These are phyloP conservation scores for Phlegmacium glaucopus DNA, from an alignment of 768 basidiomycete genomes.

Conservation along the genomic window DNA sequence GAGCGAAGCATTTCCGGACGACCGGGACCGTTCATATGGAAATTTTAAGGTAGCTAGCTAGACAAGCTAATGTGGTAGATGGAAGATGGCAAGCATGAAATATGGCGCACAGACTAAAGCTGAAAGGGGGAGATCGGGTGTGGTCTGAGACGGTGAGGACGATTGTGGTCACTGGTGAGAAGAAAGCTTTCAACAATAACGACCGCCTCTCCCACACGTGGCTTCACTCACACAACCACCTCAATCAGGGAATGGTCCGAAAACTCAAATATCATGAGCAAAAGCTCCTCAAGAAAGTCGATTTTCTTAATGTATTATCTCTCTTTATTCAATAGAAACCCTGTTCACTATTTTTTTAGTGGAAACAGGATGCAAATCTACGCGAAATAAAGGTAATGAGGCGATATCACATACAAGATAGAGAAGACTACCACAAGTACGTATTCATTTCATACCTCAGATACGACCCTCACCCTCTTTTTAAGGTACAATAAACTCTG, in stretches of 20 bases:
- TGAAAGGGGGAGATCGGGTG: constrained; percentile 9
- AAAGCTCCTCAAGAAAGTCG: constrained; percentile 93
- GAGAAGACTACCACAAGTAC: constrained; percentile 93
- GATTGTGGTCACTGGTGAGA: constrained; percentile 12
- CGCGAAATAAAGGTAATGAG: constrained; percentile 95
- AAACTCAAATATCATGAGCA: constrained; percentile 97
- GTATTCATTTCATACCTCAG: background rate
- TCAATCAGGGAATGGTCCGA: constrained; percentile 61
- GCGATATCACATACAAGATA: constrained; percentile 90
- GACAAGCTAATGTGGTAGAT: background rate
- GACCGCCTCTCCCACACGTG: constrained; percentile 33
- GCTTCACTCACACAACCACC: constrained; percentile 22
- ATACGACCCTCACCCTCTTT: background rate
- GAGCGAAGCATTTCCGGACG: constrained; percentile 49
- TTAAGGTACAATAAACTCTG: constrained; percentile 90
- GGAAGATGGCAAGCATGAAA: constrained; percentile 11
- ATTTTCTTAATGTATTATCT: constrained; percentile 80
- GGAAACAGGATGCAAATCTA: constrained; percentile 92
- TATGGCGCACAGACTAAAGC: background rate
- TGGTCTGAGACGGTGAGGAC: constrained; percentile 10
- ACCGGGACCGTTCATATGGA: constrained; percentile 46
- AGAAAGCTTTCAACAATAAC: constrained; percentile 21
- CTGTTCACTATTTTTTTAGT: constrained; percentile 43
- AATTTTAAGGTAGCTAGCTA: background rate
- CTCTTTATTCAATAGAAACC: background rate